Base-by-base conservation (phyloP, 2,329 filamentous ascomycete genomes). In the Aspergillus quadrilineatus region DNA sequence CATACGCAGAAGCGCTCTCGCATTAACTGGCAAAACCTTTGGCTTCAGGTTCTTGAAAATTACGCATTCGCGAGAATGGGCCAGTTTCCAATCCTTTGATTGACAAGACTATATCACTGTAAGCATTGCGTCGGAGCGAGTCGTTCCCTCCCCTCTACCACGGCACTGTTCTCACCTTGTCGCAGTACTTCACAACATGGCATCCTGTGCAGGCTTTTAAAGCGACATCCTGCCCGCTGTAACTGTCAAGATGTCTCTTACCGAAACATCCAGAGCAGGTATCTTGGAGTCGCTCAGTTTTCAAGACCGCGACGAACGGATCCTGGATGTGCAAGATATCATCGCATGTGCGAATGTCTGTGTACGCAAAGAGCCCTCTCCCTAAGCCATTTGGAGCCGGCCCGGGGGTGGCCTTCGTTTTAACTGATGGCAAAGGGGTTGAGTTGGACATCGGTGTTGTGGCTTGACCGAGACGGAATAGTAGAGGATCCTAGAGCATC, bases 11-110 rank as follows among this genome's bases (percentile, higher is more conserved):
- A 82, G 73, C 5, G 81, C 82, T 12, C 85, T 76, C 1, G 82
- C 81, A 41, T 80, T 79, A 60, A 79, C 82, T 0, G 84, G 85
- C 2, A 86, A 71, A 17, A 80, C 63, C 4, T 70, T 72, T 1
- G 78, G 79, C 22, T 72, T 67, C 4, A 82, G 67, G 7, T 69
- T 69, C 43, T 75, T 73, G 51, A 82, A 80, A 6, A 82, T 75
- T 29, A 79, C 76, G 65, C 85, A 88, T 69, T 87, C 84, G 56
- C 80, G 70, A 53, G 84, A 85, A 72, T 88, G 85, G 8, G 76
- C 75, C 15, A 77, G 74, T 50, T 78, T 81, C 85, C 85, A 88
- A 28, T 84, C 79, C 63, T 78, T 76, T 43, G 75, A 71, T 72
- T 88, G 85, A 66, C 85, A 88, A 29, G 65, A 71, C 82, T 86